phyloP scores from a whole-genome alignment of 2,329 filamentous ascomycete species.

The Alternaria triticimaculans region DNA sequence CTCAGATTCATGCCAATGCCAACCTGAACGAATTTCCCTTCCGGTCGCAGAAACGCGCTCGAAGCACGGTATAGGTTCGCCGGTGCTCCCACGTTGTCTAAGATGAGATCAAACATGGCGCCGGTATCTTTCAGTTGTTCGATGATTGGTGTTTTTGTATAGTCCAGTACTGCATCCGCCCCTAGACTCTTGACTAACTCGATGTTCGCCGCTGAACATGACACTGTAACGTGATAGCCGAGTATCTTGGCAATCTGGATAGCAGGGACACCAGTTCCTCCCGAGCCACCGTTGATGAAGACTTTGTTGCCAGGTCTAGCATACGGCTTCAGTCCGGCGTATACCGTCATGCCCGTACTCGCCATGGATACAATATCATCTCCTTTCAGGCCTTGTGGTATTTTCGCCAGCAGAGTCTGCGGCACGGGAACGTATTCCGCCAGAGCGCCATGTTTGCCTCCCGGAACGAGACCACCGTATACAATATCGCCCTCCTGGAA shows the following conservation, averaged over 20 bases:
- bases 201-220: slow-evolving; percentile 63
- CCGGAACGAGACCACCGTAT: slow-evolving; percentile 36
- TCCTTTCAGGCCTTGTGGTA: slow-evolving; percentile 18
- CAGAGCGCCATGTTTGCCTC: slow-evolving; percentile 36
- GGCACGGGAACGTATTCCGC: slow-evolving; percentile 37
- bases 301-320: slow-evolving; percentile 53
- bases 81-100: slow-evolving; percentile 62
- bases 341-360: slow-evolving; percentile 43
- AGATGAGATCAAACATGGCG: slow-evolving; percentile 56
- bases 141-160: slow-evolving; percentile 57
- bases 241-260: slow-evolving; percentile 67
- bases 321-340: slow-evolving; percentile 31
- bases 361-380: slow-evolving; percentile 39
- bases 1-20: neutral
- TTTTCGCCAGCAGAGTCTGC: neutral
- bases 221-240: slow-evolving; percentile 63
- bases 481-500: slow-evolving; percentile 43
- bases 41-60: slow-evolving; percentile 5
- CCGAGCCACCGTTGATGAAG: slow-evolving; percentile 68
- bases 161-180: slow-evolving; percentile 67
- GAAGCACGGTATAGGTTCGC: slow-evolving; percentile 25
- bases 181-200: slow-evolving; percentile 62
- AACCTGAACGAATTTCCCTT: slow-evolving; percentile 13
- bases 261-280: slow-evolving; percentile 63
- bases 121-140: slow-evolving; percentile 54